Conservation (phyloP, 2,329 filamentous ascomycete genomes). For the Clonostachys solani region DNA sequence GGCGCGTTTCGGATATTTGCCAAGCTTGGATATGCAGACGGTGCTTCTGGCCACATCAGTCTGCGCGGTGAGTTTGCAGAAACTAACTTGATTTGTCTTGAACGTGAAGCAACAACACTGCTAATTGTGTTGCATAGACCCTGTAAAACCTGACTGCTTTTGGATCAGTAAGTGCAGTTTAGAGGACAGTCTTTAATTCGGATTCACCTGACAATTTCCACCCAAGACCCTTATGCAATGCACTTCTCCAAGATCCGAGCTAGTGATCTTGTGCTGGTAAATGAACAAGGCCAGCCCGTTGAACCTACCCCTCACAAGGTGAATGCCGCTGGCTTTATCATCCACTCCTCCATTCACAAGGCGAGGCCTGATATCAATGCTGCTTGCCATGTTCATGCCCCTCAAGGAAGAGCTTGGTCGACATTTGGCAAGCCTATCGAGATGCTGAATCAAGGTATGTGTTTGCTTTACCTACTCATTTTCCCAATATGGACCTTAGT, state of each 20-base stretch:
- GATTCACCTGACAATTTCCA: too few relatives aligned
- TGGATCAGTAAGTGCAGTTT: neutral
- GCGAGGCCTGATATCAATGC: slow-evolving; percentile 55
- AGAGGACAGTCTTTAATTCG: neutral
- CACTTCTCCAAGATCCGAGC: slow-evolving; percentile 60
- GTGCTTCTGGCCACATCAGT: slow-evolving; percentile 61
- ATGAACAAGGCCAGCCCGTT: slow-evolving; percentile 48
- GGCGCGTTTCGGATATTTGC: slow-evolving; percentile 42
- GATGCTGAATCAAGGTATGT: slow-evolving; percentile 48
- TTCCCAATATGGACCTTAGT: too few relatives aligned
- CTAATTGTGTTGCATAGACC: neutral
- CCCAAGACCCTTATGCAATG: slow-evolving; percentile 34
- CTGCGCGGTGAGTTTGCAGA: slow-evolving; percentile 54
- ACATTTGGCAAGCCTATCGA: slow-evolving; percentile 52
- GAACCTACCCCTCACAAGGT: slow-evolving; percentile 54
- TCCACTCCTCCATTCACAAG: slow-evolving; percentile 57
- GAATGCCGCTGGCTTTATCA: slow-evolving; percentile 61
- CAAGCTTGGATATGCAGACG: slow-evolving; percentile 48
- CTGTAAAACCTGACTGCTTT: neutral
- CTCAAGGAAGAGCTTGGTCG: slow-evolving; percentile 56
- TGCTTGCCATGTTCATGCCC: slow-evolving; percentile 57
- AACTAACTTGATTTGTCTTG: slow-evolving; percentile 58
- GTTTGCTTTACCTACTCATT: neutral
- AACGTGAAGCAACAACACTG: slow-evolving; percentile 36
- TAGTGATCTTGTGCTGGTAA: slow-evolving; percentile 57